Base-by-base conservation (phyloP, 495 filamentous ascomycete genomes). In the Xylaria sp. region DNA sequence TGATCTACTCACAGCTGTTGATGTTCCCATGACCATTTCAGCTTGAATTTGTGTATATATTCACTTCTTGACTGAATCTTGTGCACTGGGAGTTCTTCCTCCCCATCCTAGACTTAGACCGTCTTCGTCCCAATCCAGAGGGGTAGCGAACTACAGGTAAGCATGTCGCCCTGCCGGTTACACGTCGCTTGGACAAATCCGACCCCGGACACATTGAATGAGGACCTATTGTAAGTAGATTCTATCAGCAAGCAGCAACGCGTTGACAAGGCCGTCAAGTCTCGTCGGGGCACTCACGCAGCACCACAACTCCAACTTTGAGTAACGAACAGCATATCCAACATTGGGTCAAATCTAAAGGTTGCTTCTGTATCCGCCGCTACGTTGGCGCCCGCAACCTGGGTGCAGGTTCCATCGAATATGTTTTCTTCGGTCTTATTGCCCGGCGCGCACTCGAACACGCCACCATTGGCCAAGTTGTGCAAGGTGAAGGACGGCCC, bases 61-160 rank as follows among this genome's bases (percentile, higher is more conserved):
- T 29, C 12, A 61, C 21, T 24, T 61, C 35, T 5, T 5, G 19
- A 26, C 35, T 24, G 43, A 26, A 15, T 26, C 2, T 61, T 61
- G 37, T 29, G 17, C 6, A 21, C 8, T 12, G 7, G 9, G 3
- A 3, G 5, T 17, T 33, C 53, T 61, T 3, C 5, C 21, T 21
- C 24, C 24, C 31, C 1, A 44, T 14, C 2, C 31, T 40, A 12
- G 41, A 7, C 2, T n/a, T 67, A 67, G 29, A 67, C 31, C 6
- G 64, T 67, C 57, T 78, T 67, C 1, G 79, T 81, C 7, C 81
- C 81, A 63, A 83, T 74, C 81, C 80, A 82, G 19, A 83, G 59
- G 0, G 78, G 76, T 5, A 74, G 67, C 19, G 78, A 80, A 17
- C 68, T 77, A 48, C 81, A 83, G 8, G 71, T 76, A 19, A 83